phyloP scores from a whole-genome alignment of 345 rosid species.

The Luvunga scandens region DNA sequence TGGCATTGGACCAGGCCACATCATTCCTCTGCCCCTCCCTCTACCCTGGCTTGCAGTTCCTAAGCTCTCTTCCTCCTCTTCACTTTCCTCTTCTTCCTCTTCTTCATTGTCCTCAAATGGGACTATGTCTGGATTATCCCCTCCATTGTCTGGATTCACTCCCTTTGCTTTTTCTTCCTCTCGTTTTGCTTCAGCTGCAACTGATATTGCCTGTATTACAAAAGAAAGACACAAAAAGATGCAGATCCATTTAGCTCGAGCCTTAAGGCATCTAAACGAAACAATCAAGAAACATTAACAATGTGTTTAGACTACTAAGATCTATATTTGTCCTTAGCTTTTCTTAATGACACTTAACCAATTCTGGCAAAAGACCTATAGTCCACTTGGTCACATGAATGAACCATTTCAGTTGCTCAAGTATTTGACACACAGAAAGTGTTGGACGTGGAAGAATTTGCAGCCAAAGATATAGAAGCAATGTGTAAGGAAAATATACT shows the following conservation, averaged over 20 bases:
- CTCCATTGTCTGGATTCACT: slow-evolving; percentile 66
- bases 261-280: background rate
- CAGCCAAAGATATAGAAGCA: background rate
- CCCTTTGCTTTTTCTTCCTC: slow-evolving; percentile 99
- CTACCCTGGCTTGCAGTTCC: slow-evolving; percentile 64
- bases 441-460: background rate
- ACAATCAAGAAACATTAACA: background rate
- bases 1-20: slow-evolving; percentile 96
- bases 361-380: background rate
- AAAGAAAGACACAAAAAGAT: slow-evolving; percentile 11
- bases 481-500: background rate
- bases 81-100: slow-evolving; percentile 94
- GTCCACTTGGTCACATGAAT: background rate
- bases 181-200: slow-evolving; percentile 90
- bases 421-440: background rate
- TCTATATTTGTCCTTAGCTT: background rate
- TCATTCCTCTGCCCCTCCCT: slow-evolving; percentile 92
- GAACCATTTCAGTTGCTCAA: background rate
- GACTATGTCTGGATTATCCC: slow-evolving; percentile 90
- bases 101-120: slow-evolving; percentile 98
- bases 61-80: slow-evolving; percentile 74
- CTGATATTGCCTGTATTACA: slow-evolving; percentile 60
- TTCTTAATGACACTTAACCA: slow-evolving; percentile 1
- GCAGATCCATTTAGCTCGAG: slow-evolving; percentile 11
- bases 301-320: slow-evolving; percentile 5